A percentile compares a stretch with the other conserved stretches of the same genome.
These are phyloP conservation scores for Solanum pinnatisectum DNA, from an alignment of 257 asterid species.

Conservation along the genomic window DNA sequence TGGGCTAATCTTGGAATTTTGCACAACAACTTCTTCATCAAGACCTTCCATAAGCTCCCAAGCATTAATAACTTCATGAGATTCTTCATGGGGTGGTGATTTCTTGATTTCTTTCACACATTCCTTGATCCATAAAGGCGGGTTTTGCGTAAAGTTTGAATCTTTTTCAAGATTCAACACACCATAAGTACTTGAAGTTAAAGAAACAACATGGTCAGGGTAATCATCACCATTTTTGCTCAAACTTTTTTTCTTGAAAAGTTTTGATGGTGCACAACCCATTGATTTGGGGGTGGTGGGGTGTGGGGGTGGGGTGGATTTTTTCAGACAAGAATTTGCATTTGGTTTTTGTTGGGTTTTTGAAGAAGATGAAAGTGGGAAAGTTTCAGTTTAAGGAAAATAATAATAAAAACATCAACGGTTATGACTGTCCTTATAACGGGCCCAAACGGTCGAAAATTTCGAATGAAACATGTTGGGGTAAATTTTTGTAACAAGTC, in stretches of 20 bases:
- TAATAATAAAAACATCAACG: constrained; percentile 21
- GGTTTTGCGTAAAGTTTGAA: not conserved
- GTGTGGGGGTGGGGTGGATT: not conserved
- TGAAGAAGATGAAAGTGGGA: not conserved
- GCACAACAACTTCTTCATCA: constrained; percentile 42
- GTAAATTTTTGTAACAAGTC: not conserved
- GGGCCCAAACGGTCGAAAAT: constrained; percentile 70
- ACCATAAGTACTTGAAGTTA: constrained; percentile 86
- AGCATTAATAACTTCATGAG: constrained; percentile 66
- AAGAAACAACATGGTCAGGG: constrained; percentile 65
- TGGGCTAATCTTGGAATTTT: constrained; percentile 44
- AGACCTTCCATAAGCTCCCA: constrained; percentile 98
- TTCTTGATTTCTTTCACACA: constrained; percentile 20
- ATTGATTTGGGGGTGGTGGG: constrained; percentile 23
- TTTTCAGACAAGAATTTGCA: not conserved
- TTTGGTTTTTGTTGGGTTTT: constrained; percentile 6
- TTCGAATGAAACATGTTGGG: constrained; percentile 20
- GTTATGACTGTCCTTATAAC: constrained; percentile 29
- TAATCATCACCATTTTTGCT: constrained; percentile 15
- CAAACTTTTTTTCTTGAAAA: constrained; percentile 19
- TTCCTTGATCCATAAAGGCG: not conserved
- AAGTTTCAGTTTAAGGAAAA: constrained; percentile 6
- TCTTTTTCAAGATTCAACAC: constrained; percentile 57
- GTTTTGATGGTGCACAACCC: constrained; percentile 86
- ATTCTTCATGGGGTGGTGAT: constrained; percentile 38